Evolutionary conservation across 345 rosid species (phyloP).

Genomic region (Jatropha curcas): DNA sequence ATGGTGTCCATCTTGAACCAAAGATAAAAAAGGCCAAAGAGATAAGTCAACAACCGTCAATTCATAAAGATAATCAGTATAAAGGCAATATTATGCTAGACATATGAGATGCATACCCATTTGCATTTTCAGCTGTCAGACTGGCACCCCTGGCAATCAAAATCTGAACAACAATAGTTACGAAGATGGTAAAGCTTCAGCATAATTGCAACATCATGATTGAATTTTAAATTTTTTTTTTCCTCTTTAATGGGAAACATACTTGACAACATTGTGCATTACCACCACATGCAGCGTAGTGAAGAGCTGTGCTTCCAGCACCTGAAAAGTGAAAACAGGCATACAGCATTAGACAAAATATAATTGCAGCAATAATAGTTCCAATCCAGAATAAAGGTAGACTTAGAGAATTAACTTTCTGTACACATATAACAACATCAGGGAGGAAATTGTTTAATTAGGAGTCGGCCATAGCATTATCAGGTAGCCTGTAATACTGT

Average conservation of each 20-base stretch:
- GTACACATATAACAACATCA: not conserved
- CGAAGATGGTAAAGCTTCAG: conserved; percentile 16
- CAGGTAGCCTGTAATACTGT: not conserved
- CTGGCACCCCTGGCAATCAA: conserved; percentile 81
- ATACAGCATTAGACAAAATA: not conserved
- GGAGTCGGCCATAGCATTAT: not conserved
- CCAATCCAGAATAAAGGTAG: not conserved
- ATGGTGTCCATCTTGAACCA: conserved; percentile 75
- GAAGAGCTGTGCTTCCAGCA: conserved; percentile 91
- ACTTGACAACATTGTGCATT: conserved; percentile 91
- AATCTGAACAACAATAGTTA: conserved; percentile 47
- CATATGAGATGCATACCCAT: conserved; percentile 54
- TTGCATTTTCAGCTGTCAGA: conserved; percentile 65
- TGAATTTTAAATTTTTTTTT: conserved; percentile 9
- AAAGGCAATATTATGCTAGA: not conserved
- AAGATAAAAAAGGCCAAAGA: conserved; percentile 13
- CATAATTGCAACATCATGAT: conserved; percentile 8
- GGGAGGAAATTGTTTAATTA: not conserved
- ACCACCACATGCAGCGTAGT: conserved; percentile 99
- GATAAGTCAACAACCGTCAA: conserved; percentile 11
- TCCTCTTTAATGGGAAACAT: conserved; percentile 21
- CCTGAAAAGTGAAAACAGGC: conserved; percentile 45
- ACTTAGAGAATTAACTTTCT: not conserved
- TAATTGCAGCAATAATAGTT: not conserved
- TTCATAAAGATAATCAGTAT: not conserved